Percentiles rank a stretch among this genome's conserved stretches.
phyloP scores from a whole-genome alignment of 306 rosid genomes.

The Rosa chinensis region DNA sequence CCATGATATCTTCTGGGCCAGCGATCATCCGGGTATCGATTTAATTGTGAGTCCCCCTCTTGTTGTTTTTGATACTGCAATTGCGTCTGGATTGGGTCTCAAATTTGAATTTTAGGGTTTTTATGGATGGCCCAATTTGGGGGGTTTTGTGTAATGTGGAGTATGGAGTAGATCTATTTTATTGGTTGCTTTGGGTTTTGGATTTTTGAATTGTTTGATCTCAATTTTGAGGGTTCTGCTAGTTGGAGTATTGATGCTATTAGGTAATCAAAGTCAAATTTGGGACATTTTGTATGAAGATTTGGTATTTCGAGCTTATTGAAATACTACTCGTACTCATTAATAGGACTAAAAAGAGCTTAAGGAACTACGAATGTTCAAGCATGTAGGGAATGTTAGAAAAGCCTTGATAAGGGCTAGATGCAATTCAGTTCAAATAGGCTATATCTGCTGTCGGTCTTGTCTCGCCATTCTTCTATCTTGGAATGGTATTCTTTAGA shows the following conservation, averaged over 20 bases:
- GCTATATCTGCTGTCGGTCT: background rate
- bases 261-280: background rate
- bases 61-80: background rate
- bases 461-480: background rate
- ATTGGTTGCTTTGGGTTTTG: background rate
- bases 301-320: background rate
- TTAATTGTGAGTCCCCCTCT: conserved; percentile 47
- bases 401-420: background rate
- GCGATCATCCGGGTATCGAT: conserved; percentile 97
- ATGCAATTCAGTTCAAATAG: background rate
- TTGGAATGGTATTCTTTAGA: background rate
- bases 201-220: background rate
- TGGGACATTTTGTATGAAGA: background rate
- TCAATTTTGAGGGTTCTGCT: background rate
- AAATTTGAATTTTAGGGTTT: background rate
- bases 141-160: background rate
- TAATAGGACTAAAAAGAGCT: background rate
- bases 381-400: background rate
- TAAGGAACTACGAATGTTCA: background rate
- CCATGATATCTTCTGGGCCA: conserved; percentile 89
- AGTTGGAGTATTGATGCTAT: background rate
- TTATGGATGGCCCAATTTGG: background rate
- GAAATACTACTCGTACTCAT: background rate
- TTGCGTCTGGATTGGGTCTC: background rate
- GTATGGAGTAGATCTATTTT: background rate